Evolutionary conservation across 176 grass and related monocot species (phyloP).

Genomic region (Ensete ventricosum): DNA sequence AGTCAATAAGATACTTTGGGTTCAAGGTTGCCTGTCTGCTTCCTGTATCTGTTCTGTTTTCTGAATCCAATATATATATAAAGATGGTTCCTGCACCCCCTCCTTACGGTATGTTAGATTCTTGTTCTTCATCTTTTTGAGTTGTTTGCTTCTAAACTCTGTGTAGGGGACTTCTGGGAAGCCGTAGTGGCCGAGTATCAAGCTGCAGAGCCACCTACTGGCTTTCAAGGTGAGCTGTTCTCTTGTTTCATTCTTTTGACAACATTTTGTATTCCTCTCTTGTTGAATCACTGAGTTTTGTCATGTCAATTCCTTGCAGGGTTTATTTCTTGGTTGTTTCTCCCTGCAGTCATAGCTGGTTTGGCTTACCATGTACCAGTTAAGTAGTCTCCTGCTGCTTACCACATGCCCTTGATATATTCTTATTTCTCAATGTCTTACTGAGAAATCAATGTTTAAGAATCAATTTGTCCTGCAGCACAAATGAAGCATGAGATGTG

Average conservation of each 20-base stretch:
- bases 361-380: conserved; percentile 74
- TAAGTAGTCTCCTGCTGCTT: conserved; percentile 6
- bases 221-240: conserved; percentile 58
- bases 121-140: not conserved
- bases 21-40: too few relatives aligned
- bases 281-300: not conserved
- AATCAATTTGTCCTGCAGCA: not conserved
- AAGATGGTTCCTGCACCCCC: too few relatives aligned
- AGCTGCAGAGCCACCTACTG: conserved; percentile 71
- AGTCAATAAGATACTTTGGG: too few relatives aligned
- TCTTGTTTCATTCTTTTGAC: not conserved
- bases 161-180: conserved; percentile 48
- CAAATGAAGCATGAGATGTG: not conserved
- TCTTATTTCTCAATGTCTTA: not conserved
- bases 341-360: conserved; percentile 60
- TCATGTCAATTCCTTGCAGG: conserved; percentile 35
- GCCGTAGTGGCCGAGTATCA: conserved; percentile 50
- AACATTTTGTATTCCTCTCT: not conserved
- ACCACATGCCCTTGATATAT: not conserved
- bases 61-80: too few relatives aligned
- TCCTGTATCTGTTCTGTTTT: too few relatives aligned
- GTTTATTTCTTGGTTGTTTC: conserved; percentile 86
- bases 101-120: not conserved
- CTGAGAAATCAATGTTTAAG: not conserved
- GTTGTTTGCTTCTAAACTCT: not conserved